Evolutionary conservation across 805 yeast genomes (phyloP).

Genomic region (Teunomyces atbi): DNA sequence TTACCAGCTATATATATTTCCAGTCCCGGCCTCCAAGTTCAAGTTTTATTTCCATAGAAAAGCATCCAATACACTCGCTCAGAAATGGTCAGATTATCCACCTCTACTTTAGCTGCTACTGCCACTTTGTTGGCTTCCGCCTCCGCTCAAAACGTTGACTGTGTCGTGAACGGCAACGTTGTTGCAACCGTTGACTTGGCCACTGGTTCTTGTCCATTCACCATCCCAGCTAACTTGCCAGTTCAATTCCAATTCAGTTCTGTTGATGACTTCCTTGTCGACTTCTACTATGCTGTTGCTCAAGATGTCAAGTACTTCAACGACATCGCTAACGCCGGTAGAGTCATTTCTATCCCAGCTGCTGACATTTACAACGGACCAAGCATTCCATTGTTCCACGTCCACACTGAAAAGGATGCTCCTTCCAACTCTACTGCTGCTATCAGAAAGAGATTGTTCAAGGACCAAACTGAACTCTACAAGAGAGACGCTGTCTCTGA

Average conservation of each 20-base stretch:
- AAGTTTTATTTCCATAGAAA: neutral
- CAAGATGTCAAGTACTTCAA: slow-evolving; percentile 26
- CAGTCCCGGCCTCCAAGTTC: neutral
- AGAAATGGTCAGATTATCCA: slow-evolving; percentile 15
- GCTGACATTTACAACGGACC: slow-evolving; percentile 21
- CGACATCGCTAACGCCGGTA: slow-evolving; percentile 35
- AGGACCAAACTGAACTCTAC: slow-evolving; percentile 15
- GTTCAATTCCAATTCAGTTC: slow-evolving; percentile 24
- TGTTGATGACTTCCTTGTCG: slow-evolving; percentile 30
- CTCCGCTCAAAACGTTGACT: slow-evolving; percentile 34
- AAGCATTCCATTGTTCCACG: slow-evolving; percentile 26
- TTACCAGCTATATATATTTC: slow-evolving; percentile 1
- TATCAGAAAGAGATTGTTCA: slow-evolving; percentile 37
- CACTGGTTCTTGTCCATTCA: slow-evolving; percentile 40
- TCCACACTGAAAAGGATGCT: slow-evolving; percentile 26
- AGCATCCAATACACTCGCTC: slow-evolving; percentile 6
- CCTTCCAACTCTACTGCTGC: slow-evolving; percentile 41
- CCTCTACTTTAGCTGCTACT: slow-evolving; percentile 18
- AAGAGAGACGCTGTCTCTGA: slow-evolving; percentile 31
- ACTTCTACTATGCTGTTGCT: slow-evolving; percentile 34
- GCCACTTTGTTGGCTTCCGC: slow-evolving; percentile 22
- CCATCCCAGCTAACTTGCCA: slow-evolving; percentile 29
- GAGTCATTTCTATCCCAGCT: slow-evolving; percentile 34
- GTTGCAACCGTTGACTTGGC: slow-evolving; percentile 39
- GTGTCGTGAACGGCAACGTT: slow-evolving; percentile 33